Evolutionary conservation across 371 early-diverging fungal genomes (phyloP), one percentile per base, ranked within the genome.

Genomic region (Massospora cicadina): DNA sequence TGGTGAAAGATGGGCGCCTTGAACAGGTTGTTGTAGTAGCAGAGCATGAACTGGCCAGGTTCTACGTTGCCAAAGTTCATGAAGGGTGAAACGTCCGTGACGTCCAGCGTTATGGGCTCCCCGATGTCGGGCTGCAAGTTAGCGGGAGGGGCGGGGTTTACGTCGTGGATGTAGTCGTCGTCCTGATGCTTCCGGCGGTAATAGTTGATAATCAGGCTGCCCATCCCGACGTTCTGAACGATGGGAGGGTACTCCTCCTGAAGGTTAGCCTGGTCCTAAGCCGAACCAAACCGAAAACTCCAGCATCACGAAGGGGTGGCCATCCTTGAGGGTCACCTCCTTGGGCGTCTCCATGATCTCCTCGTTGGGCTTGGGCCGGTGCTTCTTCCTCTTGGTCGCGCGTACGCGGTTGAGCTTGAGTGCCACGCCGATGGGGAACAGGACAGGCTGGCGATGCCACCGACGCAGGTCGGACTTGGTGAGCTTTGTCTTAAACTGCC

Each of bases 161-260:
- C 82, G 33, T 81, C 74, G 3, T 95, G 95, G 1, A 87, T 75
- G 64, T 75, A 72, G 26, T 79, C 76, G 69, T 95, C 96, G 63
- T 87, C 84, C 12, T 84, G 83, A n/a, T 89, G 84, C 23, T 76
- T 84, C 73, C 97, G 99, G 43, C 99, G 82, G 68, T 98, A 99
- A 74, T 95, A 99, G 69, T 95, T 98, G 69, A 92, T 87, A 13
- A 98, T 74, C 59, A 98, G 73, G 57, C 89, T 90, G 43, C 91
- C 98, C 99, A 99, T 99, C 29, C 99, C 99, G 24, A 85, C 76
- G 68, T 97, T 98, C 31, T 86, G 84, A 58, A 99, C 71, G 32
- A 99, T 83, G 1, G 92, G 89, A n/a, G 99, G 99, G 70, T 93
- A 87, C 73, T 99, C 99, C 73, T 99, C 98, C 81, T 83, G 67